Conservation (phyloP, 208 protist genomes). For the Vickermania spadyakhi region DNA sequence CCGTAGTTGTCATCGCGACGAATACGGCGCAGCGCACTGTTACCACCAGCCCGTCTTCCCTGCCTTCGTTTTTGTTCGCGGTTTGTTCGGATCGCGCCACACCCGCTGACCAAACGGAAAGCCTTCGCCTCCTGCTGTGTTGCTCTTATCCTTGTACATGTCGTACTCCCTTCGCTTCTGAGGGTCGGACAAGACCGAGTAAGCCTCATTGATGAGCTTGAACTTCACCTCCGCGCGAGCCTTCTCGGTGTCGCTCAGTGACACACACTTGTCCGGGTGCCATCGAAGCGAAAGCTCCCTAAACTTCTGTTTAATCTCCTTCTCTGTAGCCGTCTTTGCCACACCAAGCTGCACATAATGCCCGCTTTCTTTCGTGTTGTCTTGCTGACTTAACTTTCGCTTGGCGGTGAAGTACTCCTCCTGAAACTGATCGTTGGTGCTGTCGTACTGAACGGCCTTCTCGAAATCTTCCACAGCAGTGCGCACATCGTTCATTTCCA, state of each 20-base stretch:
- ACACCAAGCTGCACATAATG: conserved; percentile 76
- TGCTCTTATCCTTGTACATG: not conserved
- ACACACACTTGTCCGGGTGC: conserved; percentile 85
- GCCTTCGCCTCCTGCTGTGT: not conserved
- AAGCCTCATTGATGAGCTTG: conserved; percentile 86
- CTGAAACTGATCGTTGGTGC: conserved; percentile 14
- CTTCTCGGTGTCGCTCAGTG: conserved; percentile 48
- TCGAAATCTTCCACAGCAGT: conserved; percentile 80
- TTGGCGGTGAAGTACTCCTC: not conserved
- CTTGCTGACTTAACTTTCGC: not conserved
- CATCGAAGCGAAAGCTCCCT: conserved; percentile 57
- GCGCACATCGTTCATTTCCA: conserved; percentile 65
- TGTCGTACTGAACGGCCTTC: conserved; percentile 67
- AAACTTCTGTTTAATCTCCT: conserved; percentile 84
- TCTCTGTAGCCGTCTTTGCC: conserved; percentile 29
- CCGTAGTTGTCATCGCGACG: too few relatives aligned
- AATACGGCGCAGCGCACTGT: not conserved
- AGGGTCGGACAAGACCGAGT: conserved; percentile 93
- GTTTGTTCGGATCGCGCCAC: not conserved
- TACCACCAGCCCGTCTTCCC: conserved; percentile 1
- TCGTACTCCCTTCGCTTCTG: conserved; percentile 54
- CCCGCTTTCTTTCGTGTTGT: conserved; percentile 21
- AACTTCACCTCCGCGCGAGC: conserved; percentile 37
- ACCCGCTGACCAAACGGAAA: conserved; percentile 4
- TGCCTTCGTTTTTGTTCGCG: not conserved